Conservation (phyloP, 1,284 basidiomycete genomes). For the Papiliotrema fonsecae region DNA sequence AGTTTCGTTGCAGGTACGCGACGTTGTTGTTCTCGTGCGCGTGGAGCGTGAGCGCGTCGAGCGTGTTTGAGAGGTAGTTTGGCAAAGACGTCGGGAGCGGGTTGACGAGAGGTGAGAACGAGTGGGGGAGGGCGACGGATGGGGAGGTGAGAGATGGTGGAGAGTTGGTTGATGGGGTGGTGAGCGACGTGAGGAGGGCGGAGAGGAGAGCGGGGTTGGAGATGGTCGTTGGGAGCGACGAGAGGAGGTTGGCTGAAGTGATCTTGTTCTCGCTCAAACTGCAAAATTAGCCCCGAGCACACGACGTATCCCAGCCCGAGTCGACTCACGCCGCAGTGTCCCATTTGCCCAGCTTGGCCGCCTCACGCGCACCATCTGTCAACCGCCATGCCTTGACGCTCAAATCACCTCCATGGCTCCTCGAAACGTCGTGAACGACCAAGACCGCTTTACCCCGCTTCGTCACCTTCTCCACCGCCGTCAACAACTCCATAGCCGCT, state of each 20-base stretch:
- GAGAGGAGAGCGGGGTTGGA: constrained; percentile 80
- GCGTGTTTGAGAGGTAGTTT: constrained; percentile 64
- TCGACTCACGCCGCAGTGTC: constrained; percentile 67
- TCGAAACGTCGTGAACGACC: constrained; percentile 72
- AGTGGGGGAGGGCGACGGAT: constrained; percentile 50
- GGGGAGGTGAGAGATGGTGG: constrained; percentile 35
- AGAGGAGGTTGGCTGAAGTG: constrained; percentile 83
- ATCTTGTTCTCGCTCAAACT: constrained; percentile 81
- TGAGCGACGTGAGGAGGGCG: constrained; percentile 75
- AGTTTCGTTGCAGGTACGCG: constrained; percentile 85
- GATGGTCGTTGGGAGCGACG: constrained; percentile 83
- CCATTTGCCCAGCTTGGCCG: constrained; percentile 82
- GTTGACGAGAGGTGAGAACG: constrained; percentile 52
- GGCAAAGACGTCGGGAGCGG: constrained; percentile 52
- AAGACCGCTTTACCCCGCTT: constrained; percentile 74
- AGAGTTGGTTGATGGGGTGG: constrained; percentile 50
- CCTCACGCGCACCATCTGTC: constrained; percentile 75
- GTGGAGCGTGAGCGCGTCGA: constrained; percentile 79
- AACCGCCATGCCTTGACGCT: constrained; percentile 88
- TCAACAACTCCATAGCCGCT: constrained; percentile 81
- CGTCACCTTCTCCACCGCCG: constrained; percentile 59
- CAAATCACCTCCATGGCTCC: constrained; percentile 72
- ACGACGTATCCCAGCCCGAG: not conserved
- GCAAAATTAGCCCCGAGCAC: constrained; percentile 1
- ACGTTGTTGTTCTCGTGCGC: constrained; percentile 89